Percentiles rank a stretch among this genome's conserved stretches.
Conservation (phyloP, 305 asterid species). For the Fraxinus paxiana region DNA sequence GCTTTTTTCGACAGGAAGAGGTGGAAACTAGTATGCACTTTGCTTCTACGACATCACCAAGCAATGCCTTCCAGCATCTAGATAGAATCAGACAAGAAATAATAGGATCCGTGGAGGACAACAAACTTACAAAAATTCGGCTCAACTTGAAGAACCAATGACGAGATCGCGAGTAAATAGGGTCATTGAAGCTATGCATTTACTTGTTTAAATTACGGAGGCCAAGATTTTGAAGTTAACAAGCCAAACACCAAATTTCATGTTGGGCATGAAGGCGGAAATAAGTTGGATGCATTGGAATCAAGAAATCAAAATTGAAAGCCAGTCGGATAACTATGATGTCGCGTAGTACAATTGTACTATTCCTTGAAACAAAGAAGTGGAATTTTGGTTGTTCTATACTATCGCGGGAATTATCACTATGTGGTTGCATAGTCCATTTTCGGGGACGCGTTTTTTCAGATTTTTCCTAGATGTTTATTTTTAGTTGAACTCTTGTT, state of each 20-base stretch:
- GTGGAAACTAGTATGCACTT: constrained; percentile 36
- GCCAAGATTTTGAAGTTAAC: background rate
- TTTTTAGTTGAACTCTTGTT: background rate
- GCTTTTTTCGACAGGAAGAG: constrained; percentile 38
- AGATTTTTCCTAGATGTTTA: background rate
- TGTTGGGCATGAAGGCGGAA: no score
- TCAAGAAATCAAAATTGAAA: background rate
- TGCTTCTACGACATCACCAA: constrained; percentile 30
- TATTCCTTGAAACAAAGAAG: background rate
- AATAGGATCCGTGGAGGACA: background rate
- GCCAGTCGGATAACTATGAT: background rate
- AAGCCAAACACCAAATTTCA: no score
- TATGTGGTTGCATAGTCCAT: background rate
- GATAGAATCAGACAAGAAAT: constrained; percentile 33
- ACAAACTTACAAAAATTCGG: background rate
- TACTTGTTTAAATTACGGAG: background rate
- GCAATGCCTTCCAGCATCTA: constrained; percentile 36
- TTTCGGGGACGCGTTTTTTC: background rate
- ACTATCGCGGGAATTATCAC: background rate
- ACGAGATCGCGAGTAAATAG: background rate
- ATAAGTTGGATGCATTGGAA: no score
- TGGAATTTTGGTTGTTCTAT: background rate
- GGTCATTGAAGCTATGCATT: background rate
- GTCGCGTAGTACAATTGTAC: background rate
- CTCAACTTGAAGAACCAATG: background rate